Evolutionary conservation across 768 basidiomycete genomes (phyloP), one percentile per base, ranked within the genome.

Genomic region (Hygrophoropsis aurantiaca): DNA sequence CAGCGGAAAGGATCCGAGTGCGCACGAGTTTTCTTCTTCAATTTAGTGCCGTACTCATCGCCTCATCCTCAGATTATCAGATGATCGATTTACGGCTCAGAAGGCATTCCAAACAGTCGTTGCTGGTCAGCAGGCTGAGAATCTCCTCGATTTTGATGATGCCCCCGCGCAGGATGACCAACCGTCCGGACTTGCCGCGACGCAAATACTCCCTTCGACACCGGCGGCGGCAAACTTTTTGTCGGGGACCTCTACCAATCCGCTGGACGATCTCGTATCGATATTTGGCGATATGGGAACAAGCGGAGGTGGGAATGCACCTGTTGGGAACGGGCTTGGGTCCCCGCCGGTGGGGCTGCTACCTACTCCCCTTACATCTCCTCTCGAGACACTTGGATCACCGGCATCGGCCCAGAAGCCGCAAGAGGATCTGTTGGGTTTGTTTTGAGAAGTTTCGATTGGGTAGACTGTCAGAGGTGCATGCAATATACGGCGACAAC

Each of bases 101-200:
- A 92, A 89, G 57, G 93, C 93, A 2, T 68, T 97, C n/a, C 85
- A 94, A 57, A 94, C 93, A 1, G 87, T 97, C 35, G 91, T 81
- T 20, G 84, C 85, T 3, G 95, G 95, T 9, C 90, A 94, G 67
- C 89, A 92, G 67, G 82, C 93, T 11, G 95, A 98, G 67, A 97
- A 98, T 64, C 71, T 97, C 5, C 84, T 97, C 50, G 94, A 97
- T 69, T 94, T 97, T 65, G 92, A 91, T 65, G 90, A 93, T 55
- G 74, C 72, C 11, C 75, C 82, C 2, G 67, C 75, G 4, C 62
- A 71, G 41, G 81, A 85, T 30, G 76, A 78, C 15, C 79, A 85
- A 54, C 82, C 87, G 5, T 84, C 87, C 8, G 86, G 85, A 9
- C 77, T 90, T 27, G 87, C 88, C 2, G 88, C 90, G 4, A 91